Percentiles rank a stretch among this genome's conserved stretches.
Evolutionary conservation across 1,139 yeast species (phyloP).

Genomic region (Saccharomyces hybrid): DNA sequence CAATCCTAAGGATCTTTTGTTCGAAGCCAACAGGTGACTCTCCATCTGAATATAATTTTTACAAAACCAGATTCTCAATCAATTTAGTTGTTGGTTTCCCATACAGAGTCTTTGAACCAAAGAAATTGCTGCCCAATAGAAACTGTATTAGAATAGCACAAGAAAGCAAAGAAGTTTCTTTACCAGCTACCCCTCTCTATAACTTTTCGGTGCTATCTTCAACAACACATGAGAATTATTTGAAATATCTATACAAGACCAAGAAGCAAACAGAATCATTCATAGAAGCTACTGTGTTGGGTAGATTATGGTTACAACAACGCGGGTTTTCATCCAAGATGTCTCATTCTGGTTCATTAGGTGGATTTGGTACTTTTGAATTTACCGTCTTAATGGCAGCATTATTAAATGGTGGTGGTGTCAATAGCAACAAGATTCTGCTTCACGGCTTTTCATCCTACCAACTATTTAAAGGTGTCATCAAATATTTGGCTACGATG

Average conservation of each 20-base stretch:
- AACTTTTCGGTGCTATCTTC: conserved; percentile 72
- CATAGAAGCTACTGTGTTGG: conserved; percentile 79
- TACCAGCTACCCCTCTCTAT: conserved; percentile 56
- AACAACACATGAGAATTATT: conserved; percentile 58
- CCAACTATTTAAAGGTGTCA: conserved; percentile 82
- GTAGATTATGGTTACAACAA: conserved; percentile 84
- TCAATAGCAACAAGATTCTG: conserved; percentile 63
- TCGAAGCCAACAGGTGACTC: conserved; percentile 16
- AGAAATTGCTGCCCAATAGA: conserved; percentile 70
- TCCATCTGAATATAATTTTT: conserved; percentile 42
- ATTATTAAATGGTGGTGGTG: conserved; percentile 77
- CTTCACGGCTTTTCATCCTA: conserved; percentile 85
- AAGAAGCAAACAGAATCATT: conserved; percentile 77
- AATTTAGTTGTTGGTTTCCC: conserved; percentile 71
- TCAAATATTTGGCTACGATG: conserved; percentile 72
- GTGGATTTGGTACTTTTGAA: conserved; percentile 92
- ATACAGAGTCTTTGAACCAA: conserved; percentile 58
- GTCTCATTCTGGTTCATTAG: conserved; percentile 41
- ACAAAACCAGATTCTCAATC: conserved; percentile 62
- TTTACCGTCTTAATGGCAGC: conserved; percentile 77
- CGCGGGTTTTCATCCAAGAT: conserved; percentile 65
- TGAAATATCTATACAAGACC: conserved; percentile 67
- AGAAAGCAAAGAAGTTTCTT: conserved; percentile 45
- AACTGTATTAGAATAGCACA: conserved; percentile 68
- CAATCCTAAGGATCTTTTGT: conserved; percentile 49